phyloP scores from a whole-genome alignment of 2,329 filamentous ascomycete genomes.

The Nemania serpens region DNA sequence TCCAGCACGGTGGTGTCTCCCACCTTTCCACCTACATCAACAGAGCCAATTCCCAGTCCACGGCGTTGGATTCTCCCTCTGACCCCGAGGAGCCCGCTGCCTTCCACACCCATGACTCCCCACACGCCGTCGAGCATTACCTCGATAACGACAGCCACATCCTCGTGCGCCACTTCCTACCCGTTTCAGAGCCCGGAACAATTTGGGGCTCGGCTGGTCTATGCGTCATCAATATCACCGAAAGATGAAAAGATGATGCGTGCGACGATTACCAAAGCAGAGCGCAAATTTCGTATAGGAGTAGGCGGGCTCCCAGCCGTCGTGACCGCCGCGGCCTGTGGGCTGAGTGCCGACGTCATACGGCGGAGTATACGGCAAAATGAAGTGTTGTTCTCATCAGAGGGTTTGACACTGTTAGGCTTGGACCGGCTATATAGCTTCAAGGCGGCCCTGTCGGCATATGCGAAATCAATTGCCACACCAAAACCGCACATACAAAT shows the following conservation, averaged over 20 bases:
- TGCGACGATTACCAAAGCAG: slow-evolving; percentile 56
- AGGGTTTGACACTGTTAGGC: slow-evolving; percentile 62
- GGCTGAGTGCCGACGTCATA: slow-evolving; percentile 57
- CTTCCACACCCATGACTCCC: slow-evolving; percentile 54
- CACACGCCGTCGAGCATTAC: slow-evolving; percentile 51
- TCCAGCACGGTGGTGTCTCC: slow-evolving; percentile 27
- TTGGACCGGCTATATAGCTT: slow-evolving; percentile 69
- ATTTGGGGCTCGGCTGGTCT: slow-evolving; percentile 57
- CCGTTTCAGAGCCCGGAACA: slow-evolving; percentile 30
- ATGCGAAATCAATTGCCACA: slow-evolving; percentile 49
- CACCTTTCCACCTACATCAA: slow-evolving; percentile 31
- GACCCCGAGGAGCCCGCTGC: slow-evolving; percentile 49
- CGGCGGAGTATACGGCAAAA: slow-evolving; percentile 63
- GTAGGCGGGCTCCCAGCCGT: slow-evolving; percentile 47
- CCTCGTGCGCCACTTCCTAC: slow-evolving; percentile 21
- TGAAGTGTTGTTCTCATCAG: slow-evolving; percentile 63
- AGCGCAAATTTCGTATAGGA: slow-evolving; percentile 50
- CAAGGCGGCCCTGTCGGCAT: slow-evolving; percentile 63
- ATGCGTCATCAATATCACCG: slow-evolving; percentile 51
- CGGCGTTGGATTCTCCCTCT: slow-evolving; percentile 38
- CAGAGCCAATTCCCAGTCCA: slow-evolving; percentile 32
- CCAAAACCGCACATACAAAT: slow-evolving; percentile 22
- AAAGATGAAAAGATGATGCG: slow-evolving; percentile 55
- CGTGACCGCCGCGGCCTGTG: slow-evolving; percentile 48
- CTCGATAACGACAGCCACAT: slow-evolving; percentile 43